Evolutionary conservation across 1,284 basidiomycete genomes (phyloP), one percentile per base, ranked within the genome.

Genomic region (Phellopilus nigrolimitatus): DNA sequence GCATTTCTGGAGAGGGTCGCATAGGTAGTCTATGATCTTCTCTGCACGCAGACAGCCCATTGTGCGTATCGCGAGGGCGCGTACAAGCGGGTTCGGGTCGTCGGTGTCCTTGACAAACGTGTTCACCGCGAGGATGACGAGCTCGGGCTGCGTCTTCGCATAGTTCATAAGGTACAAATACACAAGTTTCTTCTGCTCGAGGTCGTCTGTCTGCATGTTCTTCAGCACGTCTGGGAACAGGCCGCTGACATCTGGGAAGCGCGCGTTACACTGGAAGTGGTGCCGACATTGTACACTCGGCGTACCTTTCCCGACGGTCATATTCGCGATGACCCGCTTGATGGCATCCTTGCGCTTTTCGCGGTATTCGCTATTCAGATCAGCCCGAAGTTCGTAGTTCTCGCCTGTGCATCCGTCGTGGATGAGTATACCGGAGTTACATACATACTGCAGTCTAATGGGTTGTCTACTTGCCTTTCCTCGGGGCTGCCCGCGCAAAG

Each of bases 101-200:
- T 95, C 93, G 0, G 92, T 85, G 68, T 99, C 95, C 76, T 95
- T 84, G 52, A 99, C 95, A 64, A 99, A 99, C 0, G 95, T 99
- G 67, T 99, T 99, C 58, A 99, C 95, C 12, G 95, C 95, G 42
- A 99, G 80, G 65, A 99, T 98, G 68, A 98, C 95, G 22, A 89
- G 79, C 67, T 99, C 95, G 0, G 97, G 95, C 66, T 99, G 95
- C 0, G 95, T 95, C 67, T 97, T 97, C 46, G 95, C 94, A 62
- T 98, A 98, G 73, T 97, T 97, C 87, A 97, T 97, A 54, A 98
- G 84, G 68, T 97, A 99, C 40, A 98, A 82, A 64, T 99, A 99
- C 21, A 98, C 95, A 40, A 99, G 87, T 69, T 95, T 95, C 78
- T 95, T 95, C 68, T 95, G 91, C 65, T 95, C 93, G 47, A 95